Conservation (phyloP, 495 filamentous ascomycete genomes). For the Neurospora cerealis region DNA sequence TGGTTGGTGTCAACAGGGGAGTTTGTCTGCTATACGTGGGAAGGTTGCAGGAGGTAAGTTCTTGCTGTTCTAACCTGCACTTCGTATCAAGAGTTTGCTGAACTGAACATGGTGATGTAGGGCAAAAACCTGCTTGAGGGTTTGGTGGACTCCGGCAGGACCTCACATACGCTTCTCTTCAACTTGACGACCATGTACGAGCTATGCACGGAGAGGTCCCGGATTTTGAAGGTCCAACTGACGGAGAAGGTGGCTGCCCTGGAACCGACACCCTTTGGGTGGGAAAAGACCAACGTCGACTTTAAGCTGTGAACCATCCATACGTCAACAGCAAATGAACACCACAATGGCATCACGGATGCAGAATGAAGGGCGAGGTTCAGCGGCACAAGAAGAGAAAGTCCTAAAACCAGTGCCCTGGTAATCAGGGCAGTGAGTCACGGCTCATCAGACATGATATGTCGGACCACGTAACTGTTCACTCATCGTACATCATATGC, state of each 20-base stretch:
- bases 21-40: constrained; percentile 77
- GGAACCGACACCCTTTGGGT: constrained; percentile 35
- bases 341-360: not conserved
- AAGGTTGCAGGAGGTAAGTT: constrained; percentile 56
- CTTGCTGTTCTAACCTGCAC: not conserved
- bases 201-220: constrained; percentile 70
- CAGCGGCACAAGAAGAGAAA: not conserved
- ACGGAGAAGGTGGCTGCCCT: constrained; percentile 57
- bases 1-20: constrained; percentile 69
- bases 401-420: not conserved
- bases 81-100: constrained; percentile 1
- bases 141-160: constrained; percentile 47
- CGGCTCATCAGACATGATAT: not conserved
- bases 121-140: constrained; percentile 52
- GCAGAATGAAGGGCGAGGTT: not conserved
- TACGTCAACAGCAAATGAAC: not conserved
- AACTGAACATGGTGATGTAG: constrained; percentile 22
- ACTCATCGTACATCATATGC: not conserved
- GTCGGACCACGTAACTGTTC: not conserved
- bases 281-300: constrained; percentile 62
- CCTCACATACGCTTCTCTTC: constrained; percentile 70
- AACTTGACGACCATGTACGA: constrained; percentile 90
- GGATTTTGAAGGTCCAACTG: constrained; percentile 55
- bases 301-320: constrained; percentile 57
- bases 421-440: not conserved